Conservation (phyloP, 148 eudicot species). For the Limonium bicolor region DNA sequence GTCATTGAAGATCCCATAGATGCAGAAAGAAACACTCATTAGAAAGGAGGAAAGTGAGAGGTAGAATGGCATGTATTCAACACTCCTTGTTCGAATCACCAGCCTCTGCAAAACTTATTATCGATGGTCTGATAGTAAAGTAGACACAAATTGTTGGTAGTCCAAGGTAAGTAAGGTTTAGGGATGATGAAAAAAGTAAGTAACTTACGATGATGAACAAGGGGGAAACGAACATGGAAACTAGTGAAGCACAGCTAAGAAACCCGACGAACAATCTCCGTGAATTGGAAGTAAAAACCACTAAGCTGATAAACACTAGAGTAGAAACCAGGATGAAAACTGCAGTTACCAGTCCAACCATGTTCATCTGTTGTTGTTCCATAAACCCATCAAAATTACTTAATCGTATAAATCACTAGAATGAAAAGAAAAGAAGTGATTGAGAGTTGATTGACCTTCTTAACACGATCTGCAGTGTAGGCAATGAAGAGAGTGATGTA, state of each 20-base stretch:
- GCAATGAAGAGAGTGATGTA: slow-evolving; percentile 32
- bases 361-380: slow-evolving; percentile 67
- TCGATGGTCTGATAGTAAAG: too few relatives aligned
- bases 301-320: slow-evolving; percentile 33
- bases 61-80: slow-evolving; percentile 83
- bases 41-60: slow-evolving; percentile 70
- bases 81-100: slow-evolving; percentile 63
- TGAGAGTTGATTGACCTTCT: slow-evolving; percentile 28
- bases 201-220: slow-evolving; percentile 69
- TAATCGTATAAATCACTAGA: neutral
- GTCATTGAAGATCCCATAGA: slow-evolving; percentile 48
- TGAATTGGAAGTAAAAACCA: slow-evolving; percentile 18
- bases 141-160: too few relatives aligned
- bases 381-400: too few relatives aligned
- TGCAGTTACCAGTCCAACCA: slow-evolving; percentile 36
- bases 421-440: slow-evolving; percentile 1
- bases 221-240: slow-evolving; percentile 90
- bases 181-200: too few relatives aligned
- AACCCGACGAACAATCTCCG: slow-evolving; percentile 44
- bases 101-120: slow-evolving; percentile 44
- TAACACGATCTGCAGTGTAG: slow-evolving; percentile 27
- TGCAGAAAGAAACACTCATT: slow-evolving; percentile 65
- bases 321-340: slow-evolving; percentile 32
- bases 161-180: too few relatives aligned
- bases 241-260: slow-evolving; percentile 47